Evolutionary conservation across 257 asterid species (phyloP), one percentile per base, ranked within the genome.

Genomic region (Fraxinus americana): DNA sequence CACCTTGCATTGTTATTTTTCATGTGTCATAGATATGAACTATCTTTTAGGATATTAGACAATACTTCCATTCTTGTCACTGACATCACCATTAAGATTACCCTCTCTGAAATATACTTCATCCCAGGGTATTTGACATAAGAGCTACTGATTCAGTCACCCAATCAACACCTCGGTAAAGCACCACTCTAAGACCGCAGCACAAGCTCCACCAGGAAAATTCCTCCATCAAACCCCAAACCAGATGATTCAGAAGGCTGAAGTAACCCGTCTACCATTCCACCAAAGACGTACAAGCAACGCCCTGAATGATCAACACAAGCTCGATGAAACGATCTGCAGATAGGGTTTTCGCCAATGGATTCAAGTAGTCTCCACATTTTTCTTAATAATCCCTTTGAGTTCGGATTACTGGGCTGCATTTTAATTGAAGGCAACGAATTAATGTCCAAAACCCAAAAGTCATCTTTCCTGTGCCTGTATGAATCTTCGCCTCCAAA

Each of bases 401-500:
- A 59, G 69, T 25, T 74, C 16, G 68, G 71, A 78, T 81, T 35
- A 27, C 45, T 39, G 17, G 81, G 79, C 77, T 82, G 91, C 79
- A 76, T 36, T 14, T 63, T 78, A 54, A 78, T 73, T 21, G 73
- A 48, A 12, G 87, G 79, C 61, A 82, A 52, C 2, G 90, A 84
- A 61, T 84, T 83, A 73, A 92, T 67, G 54, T 95, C 98, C 81
- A 95, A 76, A 59, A 95, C 85, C 98, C 99, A 95, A 50, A 93
- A 88, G 71, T 95, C 99, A 71, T 89, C 85, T 82, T 93, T 95
- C 76, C 97, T 82, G 43, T 77, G 83, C 81, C 98, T 85, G 54
- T 78, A 38, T 3, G 94, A 85, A 78, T 95, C 99, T 83, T 95
- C 99, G 0, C 98, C 99, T 34, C 99, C 99, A 39, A 89, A 86